Percentiles rank a stretch among this genome's conserved stretches.
These are phyloP conservation scores for Quercus aquifolioides DNA, from an alignment of 306 rosid genomes.

Conservation along the genomic window DNA sequence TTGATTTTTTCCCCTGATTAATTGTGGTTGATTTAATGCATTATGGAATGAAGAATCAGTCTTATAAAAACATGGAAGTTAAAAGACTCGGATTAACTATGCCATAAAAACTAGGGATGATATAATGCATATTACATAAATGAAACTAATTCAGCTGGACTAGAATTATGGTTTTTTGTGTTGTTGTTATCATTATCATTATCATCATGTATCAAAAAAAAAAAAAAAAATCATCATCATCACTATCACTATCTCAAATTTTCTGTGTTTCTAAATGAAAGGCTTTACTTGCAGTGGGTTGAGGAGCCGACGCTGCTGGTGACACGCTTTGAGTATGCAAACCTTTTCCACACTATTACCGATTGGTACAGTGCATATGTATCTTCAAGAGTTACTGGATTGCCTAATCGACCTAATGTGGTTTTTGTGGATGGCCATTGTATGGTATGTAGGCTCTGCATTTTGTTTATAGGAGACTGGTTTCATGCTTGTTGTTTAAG, in stretches of 20 bases:
- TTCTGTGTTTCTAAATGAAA: constrained; percentile 30
- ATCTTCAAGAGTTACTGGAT: constrained; percentile 74
- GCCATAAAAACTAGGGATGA: neutral
- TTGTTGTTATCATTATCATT: too few species aligned
- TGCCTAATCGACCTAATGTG: constrained; percentile 84
- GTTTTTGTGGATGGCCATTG: constrained; percentile 95
- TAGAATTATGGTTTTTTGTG: neutral
- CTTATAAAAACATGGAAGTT: neutral
- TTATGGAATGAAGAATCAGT: neutral
- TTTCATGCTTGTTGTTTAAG: constrained; percentile 5
- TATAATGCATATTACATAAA: neutral
- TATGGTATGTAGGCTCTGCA: constrained; percentile 43
- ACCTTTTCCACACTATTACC: constrained; percentile 88
- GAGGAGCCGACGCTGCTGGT: constrained; percentile 91
- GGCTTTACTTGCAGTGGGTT: constrained; percentile 78
- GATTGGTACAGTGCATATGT: constrained; percentile 98
- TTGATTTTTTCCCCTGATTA: neutral
- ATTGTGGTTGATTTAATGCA: neutral
- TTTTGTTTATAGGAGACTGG: constrained; percentile 7
- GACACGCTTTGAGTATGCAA: constrained; percentile 95
- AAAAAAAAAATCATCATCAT: too few species aligned
- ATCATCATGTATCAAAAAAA: too few species aligned
- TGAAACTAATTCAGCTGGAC: neutral
- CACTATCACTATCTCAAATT: constrained; percentile 5
- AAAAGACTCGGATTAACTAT: neutral